Base-by-base conservation (phyloP, 495 filamentous ascomycete genomes). In the Aspergillus sclerotioniger region DNA sequence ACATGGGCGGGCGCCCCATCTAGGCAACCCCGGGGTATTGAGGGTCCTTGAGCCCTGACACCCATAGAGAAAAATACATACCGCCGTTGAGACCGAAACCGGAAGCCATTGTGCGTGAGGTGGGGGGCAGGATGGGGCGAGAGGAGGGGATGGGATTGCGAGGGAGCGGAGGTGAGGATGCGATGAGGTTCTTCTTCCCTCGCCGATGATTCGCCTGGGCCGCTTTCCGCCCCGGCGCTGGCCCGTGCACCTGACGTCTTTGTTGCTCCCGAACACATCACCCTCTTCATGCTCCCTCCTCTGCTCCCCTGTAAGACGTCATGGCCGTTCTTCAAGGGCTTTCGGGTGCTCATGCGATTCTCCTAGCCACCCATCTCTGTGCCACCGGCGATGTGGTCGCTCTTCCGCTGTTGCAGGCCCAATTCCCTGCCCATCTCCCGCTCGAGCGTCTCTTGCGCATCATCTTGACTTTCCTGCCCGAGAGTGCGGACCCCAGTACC, bases 401-500 rank as follows among this genome's bases (percentile, higher is more conserved):
- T 51, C 72, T 97, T 58, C 80, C 79, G 57, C 76, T 74, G 46
- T 76, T 96, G 31, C 80, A 85, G 54, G 75, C 82, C 51, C 77
- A 78, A 52, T 80, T 86, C 59, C 77, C 71, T 37, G 72, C 81
- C 61, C 78, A 80, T 57, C 79, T 92, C 54, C 80, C 81, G 17
- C 77, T 83, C 10, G 87, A 89, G 57, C 80, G 90, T 45, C 62
- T 92, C 33, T 76, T 95, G 60, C 85, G 91, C 63, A 88, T 97
- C 51, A 73, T 96, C 58, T 80, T 97, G 57, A 95, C 88, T 53
- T 94, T 86, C 62, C 81, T 97, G 7, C 91, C 92, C 35, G 92
- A 94, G 67, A 89, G 82, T 49, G 74, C 83, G 10, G 82, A 84
- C 15, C 88, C 91, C 28, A 77, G 70, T 20, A 62, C 75, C 37